These are phyloP conservation scores for Metarhizium album DNA, from an alignment of 2,329 filamentous ascomycete genomes.

Conservation along the genomic window DNA sequence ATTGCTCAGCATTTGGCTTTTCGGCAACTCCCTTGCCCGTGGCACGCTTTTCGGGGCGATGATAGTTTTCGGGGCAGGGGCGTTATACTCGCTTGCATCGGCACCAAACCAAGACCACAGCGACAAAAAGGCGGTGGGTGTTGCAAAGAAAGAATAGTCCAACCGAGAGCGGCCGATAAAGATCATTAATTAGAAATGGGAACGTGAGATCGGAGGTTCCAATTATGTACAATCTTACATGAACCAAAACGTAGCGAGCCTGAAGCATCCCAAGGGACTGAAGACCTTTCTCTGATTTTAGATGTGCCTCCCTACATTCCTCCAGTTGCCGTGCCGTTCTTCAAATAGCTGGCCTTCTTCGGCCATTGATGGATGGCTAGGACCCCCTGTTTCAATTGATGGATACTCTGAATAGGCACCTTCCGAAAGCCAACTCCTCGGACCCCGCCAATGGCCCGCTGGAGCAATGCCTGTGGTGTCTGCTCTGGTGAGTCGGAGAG, in stretches of 20 bases:
- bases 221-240: too few relatives aligned
- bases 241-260: too few relatives aligned
- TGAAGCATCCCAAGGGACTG: too few relatives aligned
- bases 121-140: neutral
- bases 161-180: neutral
- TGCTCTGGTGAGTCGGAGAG: neutral
- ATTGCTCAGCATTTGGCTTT: conserved; percentile 83
- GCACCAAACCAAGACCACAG: conserved; percentile 12
- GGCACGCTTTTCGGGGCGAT: conserved; percentile 73
- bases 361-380: too few relatives aligned
- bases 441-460: conserved; percentile 8
- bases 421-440: conserved; percentile 10
- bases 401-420: conserved; percentile 15
- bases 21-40: conserved; percentile 69
- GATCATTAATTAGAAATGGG: neutral
- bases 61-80: conserved; percentile 85
- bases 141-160: neutral
- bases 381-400: conserved; percentile 4
- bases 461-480: neutral
- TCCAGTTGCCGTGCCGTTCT: too few relatives aligned
- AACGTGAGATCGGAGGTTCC: neutral
- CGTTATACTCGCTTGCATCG: conserved; percentile 73
- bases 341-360: too few relatives aligned
- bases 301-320: too few relatives aligned
- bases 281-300: too few relatives aligned